Conservation (phyloP, 2,329 filamentous ascomycete genomes). For the Calonectria honghensis region DNA sequence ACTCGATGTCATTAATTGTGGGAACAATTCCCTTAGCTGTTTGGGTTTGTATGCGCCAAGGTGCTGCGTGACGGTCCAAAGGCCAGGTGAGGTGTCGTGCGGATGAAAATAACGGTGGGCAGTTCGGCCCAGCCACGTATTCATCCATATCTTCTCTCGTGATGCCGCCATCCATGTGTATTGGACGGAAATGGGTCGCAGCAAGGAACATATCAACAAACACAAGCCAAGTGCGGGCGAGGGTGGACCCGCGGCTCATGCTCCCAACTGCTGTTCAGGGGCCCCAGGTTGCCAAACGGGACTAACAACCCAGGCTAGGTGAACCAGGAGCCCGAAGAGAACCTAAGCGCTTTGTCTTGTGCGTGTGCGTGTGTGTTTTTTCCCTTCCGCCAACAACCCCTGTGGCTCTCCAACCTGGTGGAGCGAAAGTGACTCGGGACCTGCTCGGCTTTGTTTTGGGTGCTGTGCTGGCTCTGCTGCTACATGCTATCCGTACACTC, state of each 20-base stretch:
- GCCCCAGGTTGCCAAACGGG: conserved; percentile 23
- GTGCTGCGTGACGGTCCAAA: conserved; percentile 8
- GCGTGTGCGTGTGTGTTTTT: neutral
- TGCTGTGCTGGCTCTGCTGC: conserved; percentile 36
- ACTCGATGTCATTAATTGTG: conserved; percentile 3
- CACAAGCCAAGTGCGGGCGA: conserved; percentile 25
- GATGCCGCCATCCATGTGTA: neutral
- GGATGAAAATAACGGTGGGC: conserved; percentile 15
- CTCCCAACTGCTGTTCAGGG: conserved; percentile 25
- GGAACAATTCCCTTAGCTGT: conserved; percentile 18
- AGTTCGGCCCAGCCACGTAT: conserved; percentile 24
- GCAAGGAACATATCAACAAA: conserved; percentile 41
- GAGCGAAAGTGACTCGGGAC: conserved; percentile 28
- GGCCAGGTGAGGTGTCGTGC: conserved; percentile 11
- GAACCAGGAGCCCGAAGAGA: conserved; percentile 19
- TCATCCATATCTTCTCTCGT: conserved; percentile 2
- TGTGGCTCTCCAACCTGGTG: conserved; percentile 25
- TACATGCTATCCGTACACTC: conserved; percentile 26
- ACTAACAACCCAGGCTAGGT: conserved; percentile 6
- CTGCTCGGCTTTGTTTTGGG: conserved; percentile 36
- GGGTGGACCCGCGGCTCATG: conserved; percentile 26
- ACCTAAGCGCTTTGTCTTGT: conserved; percentile 16
- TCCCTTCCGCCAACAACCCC: neutral
- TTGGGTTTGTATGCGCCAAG: neutral
- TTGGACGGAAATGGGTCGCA: conserved; percentile 22